A percentile compares a stretch with the other conserved stretches of the same genome.
Evolutionary conservation across 2,329 filamentous ascomycete species (phyloP).

Genomic region (Epicoccum nigrum): DNA sequence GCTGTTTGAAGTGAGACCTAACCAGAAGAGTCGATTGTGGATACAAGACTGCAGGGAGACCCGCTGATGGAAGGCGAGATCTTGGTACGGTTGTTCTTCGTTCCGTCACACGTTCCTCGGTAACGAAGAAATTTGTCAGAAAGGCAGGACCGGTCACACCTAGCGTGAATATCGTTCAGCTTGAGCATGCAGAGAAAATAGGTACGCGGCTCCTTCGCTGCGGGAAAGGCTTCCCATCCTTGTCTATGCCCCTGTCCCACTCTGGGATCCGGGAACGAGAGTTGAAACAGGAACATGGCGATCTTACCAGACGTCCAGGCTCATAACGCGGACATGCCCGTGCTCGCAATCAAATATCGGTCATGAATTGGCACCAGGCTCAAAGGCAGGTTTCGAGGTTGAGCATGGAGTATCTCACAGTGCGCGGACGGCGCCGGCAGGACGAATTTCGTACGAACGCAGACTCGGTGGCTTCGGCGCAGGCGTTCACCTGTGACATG

Average conservation of each 20-base stretch:
- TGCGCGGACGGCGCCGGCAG: neutral
- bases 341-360: neutral
- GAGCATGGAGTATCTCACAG: neutral
- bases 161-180: neutral
- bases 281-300: conserved; percentile 10
- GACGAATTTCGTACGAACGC: neutral
- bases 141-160: neutral
- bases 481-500: neutral
- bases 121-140: conserved; percentile 4
- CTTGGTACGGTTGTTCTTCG: conserved; percentile 1
- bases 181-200: neutral
- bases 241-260: neutral
- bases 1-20: neutral
- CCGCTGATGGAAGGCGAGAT: conserved; percentile 3
- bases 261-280: conserved; percentile 5
- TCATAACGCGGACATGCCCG: conserved; percentile 2
- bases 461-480: conserved; percentile 2
- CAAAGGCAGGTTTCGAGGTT: neutral
- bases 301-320: neutral
- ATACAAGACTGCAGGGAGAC: neutral
- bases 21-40: conserved; percentile 11
- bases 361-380: neutral
- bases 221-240: neutral
- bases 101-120: neutral
- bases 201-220: neutral